Percentiles rank a stretch among this genome's conserved stretches.
Conservation (phyloP, 2,329 filamentous ascomycete species). For the Xylariaceae sp. region DNA sequence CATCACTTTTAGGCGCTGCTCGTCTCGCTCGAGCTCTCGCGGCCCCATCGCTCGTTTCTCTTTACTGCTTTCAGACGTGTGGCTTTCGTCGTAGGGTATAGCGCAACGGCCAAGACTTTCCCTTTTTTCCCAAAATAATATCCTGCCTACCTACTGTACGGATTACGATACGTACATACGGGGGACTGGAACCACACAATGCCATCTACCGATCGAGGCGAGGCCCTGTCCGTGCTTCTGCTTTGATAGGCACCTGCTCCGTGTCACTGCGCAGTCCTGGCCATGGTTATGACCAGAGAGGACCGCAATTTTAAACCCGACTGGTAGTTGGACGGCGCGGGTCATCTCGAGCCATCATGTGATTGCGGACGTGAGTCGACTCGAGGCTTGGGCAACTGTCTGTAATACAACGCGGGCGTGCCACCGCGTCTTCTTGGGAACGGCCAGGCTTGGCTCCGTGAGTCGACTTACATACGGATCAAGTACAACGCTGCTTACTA, state of each 20-base stretch:
- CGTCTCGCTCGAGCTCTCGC: not conserved
- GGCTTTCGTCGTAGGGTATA: constrained; percentile 21
- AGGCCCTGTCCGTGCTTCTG: no score
- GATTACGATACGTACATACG: not conserved
- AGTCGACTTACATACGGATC: not conserved
- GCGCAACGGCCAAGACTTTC: constrained; percentile 14
- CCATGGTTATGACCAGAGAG: not conserved
- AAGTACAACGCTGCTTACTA: constrained; percentile 9
- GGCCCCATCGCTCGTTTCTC: constrained; percentile 26
- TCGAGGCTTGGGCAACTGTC: not conserved
- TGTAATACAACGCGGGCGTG: not conserved
- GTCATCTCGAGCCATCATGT: not conserved
- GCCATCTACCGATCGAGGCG: no score
- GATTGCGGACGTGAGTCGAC: not conserved
- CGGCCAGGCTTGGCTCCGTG: not conserved
- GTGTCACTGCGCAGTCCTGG: no score
- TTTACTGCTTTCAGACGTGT: constrained; percentile 29
- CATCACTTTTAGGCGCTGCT: constrained; percentile 21
- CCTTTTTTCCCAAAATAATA: not conserved
- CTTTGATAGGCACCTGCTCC: no score
- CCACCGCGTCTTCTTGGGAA: not conserved
- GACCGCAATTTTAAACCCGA: not conserved
- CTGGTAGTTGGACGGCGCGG: not conserved
- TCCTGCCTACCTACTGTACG: not conserved
- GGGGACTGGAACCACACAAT: no score